phyloP scores from a whole-genome alignment of 768 basidiomycete species.

The Tricholomella constricta region DNA sequence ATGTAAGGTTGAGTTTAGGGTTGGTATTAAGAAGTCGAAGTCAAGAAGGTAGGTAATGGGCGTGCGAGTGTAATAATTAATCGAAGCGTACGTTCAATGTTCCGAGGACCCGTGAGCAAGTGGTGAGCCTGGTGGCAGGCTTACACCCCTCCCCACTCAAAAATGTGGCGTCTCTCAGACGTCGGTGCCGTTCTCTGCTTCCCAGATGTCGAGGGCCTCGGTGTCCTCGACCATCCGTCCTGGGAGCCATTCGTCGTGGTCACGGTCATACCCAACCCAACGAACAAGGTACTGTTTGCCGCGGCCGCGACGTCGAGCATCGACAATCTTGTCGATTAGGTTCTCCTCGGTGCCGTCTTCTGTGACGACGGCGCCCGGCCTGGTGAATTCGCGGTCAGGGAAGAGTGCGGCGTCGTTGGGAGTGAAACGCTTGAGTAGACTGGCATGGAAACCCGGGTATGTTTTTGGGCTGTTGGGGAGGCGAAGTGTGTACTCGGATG shows the following conservation, averaged over 20 bases:
- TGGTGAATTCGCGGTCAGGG: constrained; percentile 22
- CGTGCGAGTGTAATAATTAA: too few relatives aligned
- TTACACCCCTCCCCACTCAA: constrained; percentile 5
- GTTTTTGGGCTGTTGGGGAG: neutral
- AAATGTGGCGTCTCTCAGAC: neutral
- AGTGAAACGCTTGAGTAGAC: constrained; percentile 6
- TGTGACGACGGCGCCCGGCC: constrained; percentile 22
- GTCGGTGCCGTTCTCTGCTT: constrained; percentile 1
- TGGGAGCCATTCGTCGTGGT: constrained; percentile 29
- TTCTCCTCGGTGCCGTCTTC: constrained; percentile 28
- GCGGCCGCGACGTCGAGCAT: constrained; percentile 18
- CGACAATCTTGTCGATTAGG: constrained; percentile 29
- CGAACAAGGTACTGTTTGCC: constrained; percentile 30
- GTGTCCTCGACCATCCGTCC: constrained; percentile 21
- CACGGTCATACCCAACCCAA: constrained; percentile 28
- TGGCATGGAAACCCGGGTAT: neutral
- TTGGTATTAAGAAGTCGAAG: too few relatives aligned
- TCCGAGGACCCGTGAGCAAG: too few relatives aligned
- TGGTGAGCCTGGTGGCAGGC: constrained; percentile 19
- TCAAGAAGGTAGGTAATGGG: too few relatives aligned
- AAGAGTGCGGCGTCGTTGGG: constrained; percentile 17
- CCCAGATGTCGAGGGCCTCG: constrained; percentile 19
- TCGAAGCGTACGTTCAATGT: too few relatives aligned
- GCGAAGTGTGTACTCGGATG: constrained; percentile 12
- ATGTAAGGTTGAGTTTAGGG: too few relatives aligned